These are phyloP conservation scores for Knoxdaviesia capensis DNA, from an alignment of 2,329 filamentous ascomycete species.

Conservation along the genomic window DNA sequence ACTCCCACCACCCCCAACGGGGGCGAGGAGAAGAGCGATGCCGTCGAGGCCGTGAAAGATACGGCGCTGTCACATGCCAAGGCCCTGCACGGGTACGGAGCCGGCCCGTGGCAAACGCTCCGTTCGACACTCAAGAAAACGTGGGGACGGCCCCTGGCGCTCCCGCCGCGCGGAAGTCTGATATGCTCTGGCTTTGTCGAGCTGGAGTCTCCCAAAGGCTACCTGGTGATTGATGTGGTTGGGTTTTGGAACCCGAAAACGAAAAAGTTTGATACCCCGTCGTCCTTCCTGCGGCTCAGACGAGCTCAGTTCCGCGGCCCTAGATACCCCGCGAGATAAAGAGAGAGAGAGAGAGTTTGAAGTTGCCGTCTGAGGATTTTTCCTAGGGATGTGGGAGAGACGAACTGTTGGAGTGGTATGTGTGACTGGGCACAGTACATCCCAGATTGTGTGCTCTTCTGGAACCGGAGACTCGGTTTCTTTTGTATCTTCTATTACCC, in stretches of 20 bases:
- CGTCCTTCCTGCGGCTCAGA: background rate
- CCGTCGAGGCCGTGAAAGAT: conserved; percentile 5
- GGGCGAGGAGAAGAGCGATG: too few relatives aligned
- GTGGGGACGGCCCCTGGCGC: conserved; percentile 15
- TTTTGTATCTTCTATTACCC: too few relatives aligned
- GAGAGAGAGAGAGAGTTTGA: too few relatives aligned
- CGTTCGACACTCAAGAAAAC: conserved; percentile 9
- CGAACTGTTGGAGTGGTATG: too few relatives aligned
- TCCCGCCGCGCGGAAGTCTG: conserved; percentile 24
- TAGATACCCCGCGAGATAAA: too few relatives aligned
- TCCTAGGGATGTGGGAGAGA: too few relatives aligned
- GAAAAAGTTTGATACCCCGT: conserved; percentile 12
- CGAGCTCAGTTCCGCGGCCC: too few relatives aligned
- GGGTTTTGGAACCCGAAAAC: conserved; percentile 29
- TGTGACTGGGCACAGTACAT: too few relatives aligned
- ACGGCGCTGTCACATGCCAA: conserved; percentile 5
- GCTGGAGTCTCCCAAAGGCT: conserved; percentile 17
- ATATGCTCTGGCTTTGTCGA: conserved; percentile 25
- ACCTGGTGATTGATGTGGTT: conserved; percentile 22
- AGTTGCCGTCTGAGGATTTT: too few relatives aligned
- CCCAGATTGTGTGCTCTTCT: too few relatives aligned
- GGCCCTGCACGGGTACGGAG: conserved; percentile 6
- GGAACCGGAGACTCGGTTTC: too few relatives aligned
- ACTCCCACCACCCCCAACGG: background rate
- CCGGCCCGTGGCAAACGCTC: conserved; percentile 5